Evolutionary conservation across 176 grass and related monocot genomes (phyloP).

Genomic region (Oryza nivara): DNA sequence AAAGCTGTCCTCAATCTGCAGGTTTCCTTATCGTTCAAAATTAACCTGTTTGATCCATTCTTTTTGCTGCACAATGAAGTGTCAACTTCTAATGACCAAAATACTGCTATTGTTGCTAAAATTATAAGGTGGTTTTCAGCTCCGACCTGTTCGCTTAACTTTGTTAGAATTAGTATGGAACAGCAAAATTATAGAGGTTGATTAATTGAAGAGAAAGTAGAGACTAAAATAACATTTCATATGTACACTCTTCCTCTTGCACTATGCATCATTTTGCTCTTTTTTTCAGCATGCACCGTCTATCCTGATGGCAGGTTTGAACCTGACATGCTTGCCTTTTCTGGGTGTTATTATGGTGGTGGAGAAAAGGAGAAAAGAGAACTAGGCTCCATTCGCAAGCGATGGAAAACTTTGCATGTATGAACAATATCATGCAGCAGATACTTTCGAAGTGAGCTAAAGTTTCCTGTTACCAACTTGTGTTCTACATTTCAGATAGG

Average conservation of each 20-base stretch:
- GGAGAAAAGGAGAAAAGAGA: constrained; percentile 93
- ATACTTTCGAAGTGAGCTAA: constrained; percentile 27
- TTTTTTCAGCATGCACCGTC: constrained; percentile 24
- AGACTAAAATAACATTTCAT: background rate
- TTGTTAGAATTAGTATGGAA: constrained; percentile 7
- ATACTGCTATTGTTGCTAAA: background rate
- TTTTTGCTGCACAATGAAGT: background rate
- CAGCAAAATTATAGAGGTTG: background rate
- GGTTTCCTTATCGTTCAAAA: constrained; percentile 22
- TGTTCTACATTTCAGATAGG: constrained; percentile 35
- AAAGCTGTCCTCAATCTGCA: constrained; percentile 27
- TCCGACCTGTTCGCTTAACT: background rate
- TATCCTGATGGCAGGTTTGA: constrained; percentile 73
- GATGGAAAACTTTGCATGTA: constrained; percentile 94
- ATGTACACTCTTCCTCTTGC: background rate
- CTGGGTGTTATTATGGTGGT: constrained; percentile 96
- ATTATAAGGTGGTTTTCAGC: constrained; percentile 22
- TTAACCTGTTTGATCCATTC: constrained; percentile 12
- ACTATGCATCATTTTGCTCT: constrained; percentile 11
- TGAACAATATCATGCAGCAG: background rate
- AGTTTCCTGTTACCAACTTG: constrained; percentile 29
- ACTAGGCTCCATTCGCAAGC: constrained; percentile 67
- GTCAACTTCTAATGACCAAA: background rate
- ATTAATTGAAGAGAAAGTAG: background rate
- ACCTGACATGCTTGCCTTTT: constrained; percentile 96